Percentiles rank a stretch among this genome's conserved stretches.
Evolutionary conservation across 352 stramenopile genomes (phyloP).

Genomic region (Plasmopara halstedii): DNA sequence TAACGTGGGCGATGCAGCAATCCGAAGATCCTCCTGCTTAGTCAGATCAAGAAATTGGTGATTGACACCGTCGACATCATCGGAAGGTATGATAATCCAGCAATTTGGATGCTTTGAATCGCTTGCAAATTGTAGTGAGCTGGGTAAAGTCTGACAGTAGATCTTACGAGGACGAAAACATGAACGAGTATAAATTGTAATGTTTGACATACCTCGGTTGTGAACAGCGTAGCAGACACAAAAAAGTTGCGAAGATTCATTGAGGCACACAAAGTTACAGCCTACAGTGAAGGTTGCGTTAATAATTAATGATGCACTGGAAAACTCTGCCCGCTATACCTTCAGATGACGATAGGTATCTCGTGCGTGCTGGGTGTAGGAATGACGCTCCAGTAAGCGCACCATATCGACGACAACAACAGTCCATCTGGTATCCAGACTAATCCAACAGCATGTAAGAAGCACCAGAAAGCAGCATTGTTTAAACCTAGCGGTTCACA

Average conservation of each 20-base stretch:
- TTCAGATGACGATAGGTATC: conserved; percentile 62
- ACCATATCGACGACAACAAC: conserved; percentile 59
- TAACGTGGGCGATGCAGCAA: conserved; percentile 9
- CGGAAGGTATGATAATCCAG: conserved; percentile 25
- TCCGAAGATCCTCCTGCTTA: conserved; percentile 19
- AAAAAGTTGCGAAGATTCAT: conserved; percentile 67
- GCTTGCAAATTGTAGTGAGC: conserved; percentile 26
- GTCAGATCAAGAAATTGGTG: background rate
- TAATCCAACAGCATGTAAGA: conserved; percentile 2
- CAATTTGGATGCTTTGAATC: conserved; percentile 19
- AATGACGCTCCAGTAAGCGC: conserved; percentile 51
- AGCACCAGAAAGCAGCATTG: background rate
- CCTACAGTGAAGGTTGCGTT: conserved; percentile 14
- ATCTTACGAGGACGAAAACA: background rate
- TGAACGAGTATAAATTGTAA: background rate
- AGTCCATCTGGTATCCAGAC: conserved; percentile 45
- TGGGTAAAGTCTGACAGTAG: conserved; percentile 52
- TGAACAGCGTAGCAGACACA: conserved; percentile 42
- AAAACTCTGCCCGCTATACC: too few relatives aligned
- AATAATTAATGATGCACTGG: too few relatives aligned
- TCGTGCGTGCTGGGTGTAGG: conserved; percentile 59
- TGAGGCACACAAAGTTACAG: conserved; percentile 51
- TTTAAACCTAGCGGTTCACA: background rate
- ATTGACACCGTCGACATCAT: conserved; percentile 2
- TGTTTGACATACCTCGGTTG: conserved; percentile 21